Percentiles rank a stretch among this genome's conserved stretches.
phyloP scores from a whole-genome alignment of 805 yeast genomes.

The Myxozyma melibiosi region DNA sequence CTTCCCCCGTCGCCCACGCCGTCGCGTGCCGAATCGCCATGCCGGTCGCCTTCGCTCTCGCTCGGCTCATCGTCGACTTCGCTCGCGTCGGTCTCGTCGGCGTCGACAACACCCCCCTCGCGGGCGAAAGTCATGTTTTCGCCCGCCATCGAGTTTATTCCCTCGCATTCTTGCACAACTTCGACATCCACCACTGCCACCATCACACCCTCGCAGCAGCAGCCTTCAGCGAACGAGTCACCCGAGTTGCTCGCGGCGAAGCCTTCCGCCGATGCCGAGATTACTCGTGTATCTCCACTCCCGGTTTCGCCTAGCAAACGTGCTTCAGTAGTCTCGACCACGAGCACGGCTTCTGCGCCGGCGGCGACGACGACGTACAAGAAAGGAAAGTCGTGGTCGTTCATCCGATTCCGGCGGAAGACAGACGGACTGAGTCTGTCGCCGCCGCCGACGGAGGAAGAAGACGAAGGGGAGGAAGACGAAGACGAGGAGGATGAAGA shows the following conservation, averaged over 20 bases:
- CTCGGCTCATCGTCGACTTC: constrained; percentile 19
- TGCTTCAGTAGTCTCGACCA: not conserved
- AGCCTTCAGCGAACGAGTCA: not conserved
- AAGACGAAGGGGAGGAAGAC: constrained; percentile 13
- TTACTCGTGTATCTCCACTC: not conserved
- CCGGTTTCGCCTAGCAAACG: not conserved
- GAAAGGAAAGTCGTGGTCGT: constrained; percentile 48
- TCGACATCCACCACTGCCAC: constrained; percentile 34
- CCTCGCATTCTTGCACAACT: constrained; percentile 30
- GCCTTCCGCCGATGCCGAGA: not conserved
- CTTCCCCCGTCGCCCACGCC: constrained; percentile 13
- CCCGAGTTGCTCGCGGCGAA: not conserved
- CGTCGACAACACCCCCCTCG: constrained; percentile 25
- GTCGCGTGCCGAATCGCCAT: constrained; percentile 21
- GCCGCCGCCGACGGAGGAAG: constrained; percentile 22
- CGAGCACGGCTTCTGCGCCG: not conserved
- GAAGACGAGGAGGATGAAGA: constrained; percentile 22
- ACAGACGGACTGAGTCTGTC: constrained; percentile 1
- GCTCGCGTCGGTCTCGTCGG: constrained; percentile 25
- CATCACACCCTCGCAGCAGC: constrained; percentile 11
- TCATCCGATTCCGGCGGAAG: constrained; percentile 37
- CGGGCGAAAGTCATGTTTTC: constrained; percentile 34
- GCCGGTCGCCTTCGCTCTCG: constrained; percentile 23
- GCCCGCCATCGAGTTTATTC: constrained; percentile 33
- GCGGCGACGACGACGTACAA: constrained; percentile 38